These are phyloP conservation scores for Pisolithus orientalis DNA, from an alignment of 768 basidiomycete genomes.

Conservation along the genomic window DNA sequence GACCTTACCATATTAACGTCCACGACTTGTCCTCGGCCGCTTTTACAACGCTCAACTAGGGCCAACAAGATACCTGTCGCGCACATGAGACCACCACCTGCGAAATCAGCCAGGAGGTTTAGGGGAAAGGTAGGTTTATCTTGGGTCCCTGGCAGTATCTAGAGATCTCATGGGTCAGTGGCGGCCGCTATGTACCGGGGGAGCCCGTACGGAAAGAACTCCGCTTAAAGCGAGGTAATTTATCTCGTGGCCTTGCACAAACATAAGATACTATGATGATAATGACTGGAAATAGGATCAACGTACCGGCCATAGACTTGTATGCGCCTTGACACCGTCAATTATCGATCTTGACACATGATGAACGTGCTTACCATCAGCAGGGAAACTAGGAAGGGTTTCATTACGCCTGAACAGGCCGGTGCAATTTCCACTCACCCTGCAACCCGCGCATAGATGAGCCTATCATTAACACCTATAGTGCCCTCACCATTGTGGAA, in stretches of 20 bases:
- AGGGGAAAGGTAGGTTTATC: conserved; percentile 67
- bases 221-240: conserved; percentile 82
- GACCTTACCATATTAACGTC: conserved; percentile 64
- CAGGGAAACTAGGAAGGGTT: conserved; percentile 44
- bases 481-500: conserved; percentile 48
- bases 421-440: conserved; percentile 42
- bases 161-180: not conserved
- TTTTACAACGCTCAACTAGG: conserved; percentile 57
- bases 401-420: not conserved
- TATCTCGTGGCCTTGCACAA: conserved; percentile 63
- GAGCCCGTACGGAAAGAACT: conserved; percentile 48
- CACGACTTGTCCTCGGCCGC: conserved; percentile 68
- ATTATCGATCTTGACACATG: conserved; percentile 2
- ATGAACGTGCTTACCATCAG: conserved; percentile 40
- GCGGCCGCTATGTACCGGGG: not conserved
- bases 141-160: conserved; percentile 63
- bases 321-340: conserved; percentile 46
- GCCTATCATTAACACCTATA: conserved; percentile 49
- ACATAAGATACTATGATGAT: not conserved
- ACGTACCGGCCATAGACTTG: conserved; percentile 69
- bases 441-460: conserved; percentile 70
- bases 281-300: not conserved
- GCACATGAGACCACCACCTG: conserved; percentile 71
- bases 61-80: conserved; percentile 71
- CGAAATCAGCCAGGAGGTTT: conserved; percentile 79